These are phyloP conservation scores for Globisporangium paroecandrum DNA, from an alignment of 352 stramenopile genomes.

Conservation along the genomic window DNA sequence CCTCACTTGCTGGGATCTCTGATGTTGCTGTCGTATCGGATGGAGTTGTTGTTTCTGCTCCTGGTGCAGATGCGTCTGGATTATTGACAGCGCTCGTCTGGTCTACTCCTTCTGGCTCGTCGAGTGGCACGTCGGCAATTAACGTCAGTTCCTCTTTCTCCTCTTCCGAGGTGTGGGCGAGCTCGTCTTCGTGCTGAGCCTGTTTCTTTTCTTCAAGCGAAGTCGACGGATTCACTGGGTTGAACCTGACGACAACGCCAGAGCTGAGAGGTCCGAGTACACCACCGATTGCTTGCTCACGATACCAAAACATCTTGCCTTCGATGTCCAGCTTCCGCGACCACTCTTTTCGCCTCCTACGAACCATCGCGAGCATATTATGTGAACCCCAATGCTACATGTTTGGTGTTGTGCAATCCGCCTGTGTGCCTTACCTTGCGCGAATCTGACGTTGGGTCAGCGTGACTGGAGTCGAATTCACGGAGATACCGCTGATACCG, in stretches of 20 bases:
- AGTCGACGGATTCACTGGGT: background rate
- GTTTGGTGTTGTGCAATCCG: no score
- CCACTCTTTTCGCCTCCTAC: conserved; percentile 52
- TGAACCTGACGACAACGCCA: conserved; percentile 14
- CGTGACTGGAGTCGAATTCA: conserved; percentile 1
- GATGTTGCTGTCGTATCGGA: no score
- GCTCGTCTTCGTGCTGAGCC: background rate
- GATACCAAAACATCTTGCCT: conserved; percentile 58
- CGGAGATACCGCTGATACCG: conserved; percentile 9
- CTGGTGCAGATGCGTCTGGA: background rate
- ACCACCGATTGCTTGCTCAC: conserved; percentile 8
- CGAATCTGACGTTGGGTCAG: conserved; percentile 31
- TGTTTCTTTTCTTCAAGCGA: background rate
- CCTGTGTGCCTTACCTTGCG: conserved; percentile 13
- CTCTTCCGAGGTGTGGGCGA: background rate
- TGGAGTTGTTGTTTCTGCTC: background rate
- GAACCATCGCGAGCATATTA: background rate
- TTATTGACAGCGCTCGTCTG: background rate
- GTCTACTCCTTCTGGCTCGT: background rate
- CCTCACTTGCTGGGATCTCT: background rate
- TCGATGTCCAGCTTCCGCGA: conserved; percentile 49
- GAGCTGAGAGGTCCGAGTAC: background rate
- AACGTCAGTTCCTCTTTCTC: conserved; percentile 8
- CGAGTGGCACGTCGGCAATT: background rate
- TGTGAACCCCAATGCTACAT: background rate